phyloP scores from a whole-genome alignment of 495 filamentous ascomycete species.

The Melanomma pulvis-pyrius region DNA sequence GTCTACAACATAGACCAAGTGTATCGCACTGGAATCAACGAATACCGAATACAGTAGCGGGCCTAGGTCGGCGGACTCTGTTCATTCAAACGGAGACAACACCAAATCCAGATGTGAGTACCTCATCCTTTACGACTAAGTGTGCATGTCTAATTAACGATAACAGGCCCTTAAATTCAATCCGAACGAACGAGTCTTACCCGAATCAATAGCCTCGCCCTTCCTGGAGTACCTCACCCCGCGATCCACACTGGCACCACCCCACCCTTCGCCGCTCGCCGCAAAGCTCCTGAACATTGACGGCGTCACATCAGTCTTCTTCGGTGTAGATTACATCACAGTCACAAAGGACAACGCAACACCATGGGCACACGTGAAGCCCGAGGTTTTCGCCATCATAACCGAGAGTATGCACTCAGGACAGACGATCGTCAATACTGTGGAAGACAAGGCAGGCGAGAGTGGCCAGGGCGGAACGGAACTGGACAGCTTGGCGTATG shows the following conservation, averaged over 20 bases:
- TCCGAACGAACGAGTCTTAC: conserved; percentile 80
- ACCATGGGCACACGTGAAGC: conserved; percentile 92
- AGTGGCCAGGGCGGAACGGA: conserved; percentile 60
- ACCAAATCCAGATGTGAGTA: conserved; percentile 80
- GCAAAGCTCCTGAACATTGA: conserved; percentile 87
- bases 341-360: conserved; percentile 86
- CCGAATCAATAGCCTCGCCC: conserved; percentile 66
- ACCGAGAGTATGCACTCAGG: conserved; percentile 85
- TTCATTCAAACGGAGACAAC: conserved; percentile 97
- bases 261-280: conserved; percentile 90
- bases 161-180: conserved; percentile 83
- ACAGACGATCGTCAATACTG: conserved; percentile 74
- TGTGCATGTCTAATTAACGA: background rate
- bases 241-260: conserved; percentile 81
- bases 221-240: conserved; percentile 92
- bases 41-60: background rate
- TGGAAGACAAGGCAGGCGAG: conserved; percentile 61
- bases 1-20: conserved; percentile 20
- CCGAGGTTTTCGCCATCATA: conserved; percentile 92
- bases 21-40: conserved; percentile 18
- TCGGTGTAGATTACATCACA: conserved; percentile 93
- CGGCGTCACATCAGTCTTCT: conserved; percentile 91
- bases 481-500: conserved; percentile 70
- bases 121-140: background rate
- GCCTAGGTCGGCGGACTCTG: conserved; percentile 63